Percentiles rank a stretch among this genome's conserved stretches.
Evolutionary conservation across 768 basidiomycete genomes (phyloP).

Genomic region (Butyriboletus loyo): DNA sequence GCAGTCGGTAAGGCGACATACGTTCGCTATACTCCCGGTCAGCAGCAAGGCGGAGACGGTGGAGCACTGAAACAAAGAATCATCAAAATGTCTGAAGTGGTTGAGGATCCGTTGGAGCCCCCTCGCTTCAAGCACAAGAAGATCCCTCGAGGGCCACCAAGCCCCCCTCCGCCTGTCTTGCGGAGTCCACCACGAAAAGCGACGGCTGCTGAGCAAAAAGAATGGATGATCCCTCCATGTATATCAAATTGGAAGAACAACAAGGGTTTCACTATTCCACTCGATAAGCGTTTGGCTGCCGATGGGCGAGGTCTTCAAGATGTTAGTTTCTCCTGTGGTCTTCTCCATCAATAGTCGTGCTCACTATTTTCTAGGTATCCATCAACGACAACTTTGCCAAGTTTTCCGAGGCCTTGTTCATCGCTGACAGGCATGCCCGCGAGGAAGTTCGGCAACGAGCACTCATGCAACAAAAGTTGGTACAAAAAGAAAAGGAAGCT

Average conservation of each 20-base stretch:
- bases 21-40: conserved; percentile 95
- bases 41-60: conserved; percentile 61
- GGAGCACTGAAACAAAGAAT: conserved; percentile 84
- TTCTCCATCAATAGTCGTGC: not conserved
- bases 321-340: conserved; percentile 46
- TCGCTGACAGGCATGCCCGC: conserved; percentile 95
- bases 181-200: conserved; percentile 95
- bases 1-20: conserved; percentile 80
- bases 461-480: conserved; percentile 98
- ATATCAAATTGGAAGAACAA: conserved; percentile 99
- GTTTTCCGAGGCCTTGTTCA: conserved; percentile 92
- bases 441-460: conserved; percentile 96
- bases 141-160: conserved; percentile 94
- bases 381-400: conserved; percentile 99
- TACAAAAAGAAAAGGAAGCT: conserved; percentile 91
- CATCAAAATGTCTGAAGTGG: conserved; percentile 98
- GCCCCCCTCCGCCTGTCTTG: conserved; percentile 93
- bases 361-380: conserved; percentile 59
- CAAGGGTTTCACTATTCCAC: conserved; percentile 98
- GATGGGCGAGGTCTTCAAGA: conserved; percentile 99
- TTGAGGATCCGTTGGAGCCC: conserved; percentile 96
- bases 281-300: conserved; percentile 96
- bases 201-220: conserved; percentile 96
- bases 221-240: conserved; percentile 99
- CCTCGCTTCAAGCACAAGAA: conserved; percentile 99